Evolutionary conservation across 495 filamentous ascomycete genomes (phyloP).

Genomic region (Amniculicola lignicola): DNA sequence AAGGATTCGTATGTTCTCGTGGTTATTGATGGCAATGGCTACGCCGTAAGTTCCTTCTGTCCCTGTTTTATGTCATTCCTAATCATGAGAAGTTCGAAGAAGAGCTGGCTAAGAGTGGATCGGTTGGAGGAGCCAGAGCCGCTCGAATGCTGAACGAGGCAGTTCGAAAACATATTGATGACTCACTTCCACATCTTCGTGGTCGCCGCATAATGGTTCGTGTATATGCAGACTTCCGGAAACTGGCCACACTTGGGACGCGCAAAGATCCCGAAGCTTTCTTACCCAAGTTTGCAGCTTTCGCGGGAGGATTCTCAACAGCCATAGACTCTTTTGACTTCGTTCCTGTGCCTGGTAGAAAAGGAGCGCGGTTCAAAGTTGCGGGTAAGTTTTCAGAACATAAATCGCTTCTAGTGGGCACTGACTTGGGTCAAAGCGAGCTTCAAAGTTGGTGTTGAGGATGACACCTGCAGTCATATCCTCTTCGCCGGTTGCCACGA

Average conservation of each 20-base stretch:
- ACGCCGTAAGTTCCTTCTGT: constrained; percentile 42
- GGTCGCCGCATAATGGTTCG: constrained; percentile 60
- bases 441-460: constrained; percentile 56
- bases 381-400: constrained; percentile 35
- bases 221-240: constrained; percentile 56
- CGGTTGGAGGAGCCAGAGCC: constrained; percentile 56
- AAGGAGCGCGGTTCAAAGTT: constrained; percentile 60
- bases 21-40: constrained; percentile 61
- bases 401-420: constrained; percentile 27
- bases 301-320: constrained; percentile 56
- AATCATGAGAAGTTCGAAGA: constrained; percentile 52
- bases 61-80: neutral
- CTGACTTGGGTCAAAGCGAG: constrained; percentile 43
- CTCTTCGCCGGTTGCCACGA: constrained; percentile 65
- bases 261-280: too few species aligned
- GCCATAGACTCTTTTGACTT: constrained; percentile 59
- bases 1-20: constrained; percentile 59
- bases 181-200: constrained; percentile 21
- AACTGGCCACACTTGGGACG: constrained; percentile 50
- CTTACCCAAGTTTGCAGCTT: constrained; percentile 52
- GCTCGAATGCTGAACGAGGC: constrained; percentile 53
- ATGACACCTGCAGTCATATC: constrained; percentile 64
- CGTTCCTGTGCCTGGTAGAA: constrained; percentile 57
- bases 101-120: constrained; percentile 49
- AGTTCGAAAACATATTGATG: constrained; percentile 51